phyloP scores from a whole-genome alignment of 2,329 filamentous ascomycete species.

The Sporothrix euskadiensis region DNA sequence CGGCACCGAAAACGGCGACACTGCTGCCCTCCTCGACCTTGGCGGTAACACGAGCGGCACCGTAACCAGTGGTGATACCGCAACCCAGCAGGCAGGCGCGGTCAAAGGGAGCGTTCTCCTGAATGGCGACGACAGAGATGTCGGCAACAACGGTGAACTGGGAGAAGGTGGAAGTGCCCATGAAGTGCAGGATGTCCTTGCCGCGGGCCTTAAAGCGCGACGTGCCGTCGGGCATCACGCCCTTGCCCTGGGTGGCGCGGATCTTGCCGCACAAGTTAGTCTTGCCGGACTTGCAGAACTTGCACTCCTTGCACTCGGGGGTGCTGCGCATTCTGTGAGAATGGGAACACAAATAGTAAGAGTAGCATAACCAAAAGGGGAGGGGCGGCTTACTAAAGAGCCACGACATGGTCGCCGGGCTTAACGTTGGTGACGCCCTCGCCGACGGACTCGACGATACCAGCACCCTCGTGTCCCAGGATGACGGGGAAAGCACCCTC shows the following conservation, averaged over 20 bases:
- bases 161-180: constrained; percentile 98
- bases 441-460: constrained; percentile 86
- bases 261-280: constrained; percentile 99
- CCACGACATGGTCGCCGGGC: constrained; percentile 83
- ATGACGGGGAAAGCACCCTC: constrained; percentile 91
- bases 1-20: constrained; percentile 90
- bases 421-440: constrained; percentile 94
- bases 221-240: constrained; percentile 96
- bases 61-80: constrained; percentile 98
- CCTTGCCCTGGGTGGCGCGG: constrained; percentile 90
- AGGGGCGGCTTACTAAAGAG: constrained; percentile 68
- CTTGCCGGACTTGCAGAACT: constrained; percentile 99
- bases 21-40: constrained; percentile 87
- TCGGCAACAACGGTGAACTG: constrained; percentile 99
- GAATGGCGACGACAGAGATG: constrained; percentile 91
- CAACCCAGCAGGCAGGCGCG: constrained; percentile 93
- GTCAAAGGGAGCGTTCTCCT: constrained; percentile 89
- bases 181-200: constrained; percentile 95
- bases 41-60: constrained; percentile 90
- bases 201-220: constrained; percentile 93
- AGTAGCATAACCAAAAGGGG: neutral
- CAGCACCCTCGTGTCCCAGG: constrained; percentile 87
- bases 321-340: constrained; percentile 60
- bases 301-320: constrained; percentile 95
- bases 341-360: neutral